Evolutionary conservation across 352 stramenopile species (phyloP), one percentile per base, ranked within the genome.

Genomic region (Pythium brassicae): DNA sequence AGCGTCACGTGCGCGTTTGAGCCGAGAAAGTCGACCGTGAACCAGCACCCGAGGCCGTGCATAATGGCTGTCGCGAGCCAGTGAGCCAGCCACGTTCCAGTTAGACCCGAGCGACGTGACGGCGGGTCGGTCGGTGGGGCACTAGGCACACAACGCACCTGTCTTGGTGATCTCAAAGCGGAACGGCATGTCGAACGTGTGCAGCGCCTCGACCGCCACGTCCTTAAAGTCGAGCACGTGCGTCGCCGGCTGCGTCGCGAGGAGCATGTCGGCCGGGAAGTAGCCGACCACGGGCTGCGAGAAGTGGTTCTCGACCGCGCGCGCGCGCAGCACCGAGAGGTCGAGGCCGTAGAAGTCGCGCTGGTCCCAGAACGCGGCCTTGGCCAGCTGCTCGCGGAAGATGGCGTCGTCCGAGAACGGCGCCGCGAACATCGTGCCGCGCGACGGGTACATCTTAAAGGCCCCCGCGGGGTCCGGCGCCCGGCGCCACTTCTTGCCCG

Each of bases 11-110:
- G 71, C 10, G 84, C 66, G 26, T 79, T 76, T 17, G 78, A 91
- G 4, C 96, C 96, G 40, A 87, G 76, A 62, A 99, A 99, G 66
- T 99, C 94, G 26, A 98, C 89, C 5, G 95, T 98, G 72, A 99
- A 99, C 98, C 98, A 99, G 62, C 96, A 98, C 22, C 95, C 97
- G 48, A 99, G 86, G 6, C 97, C 98, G 69, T 97, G 97, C 58
- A 99, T 81, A 42, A 97, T 89, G 6, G 89, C 89, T 57, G 42
- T 11, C 7, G 17, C 5, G 3, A 9, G 19, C 6, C n/a, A n/a
- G n/a, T n/a, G n/a, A n/a, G n/a, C n/a, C n/a, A n/a, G n/a, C n/a
- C n/a, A n/a, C n/a, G n/a, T n/a, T n/a, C n/a, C n/a, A n/a, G n/a
- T n/a, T n/a, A n/a, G n/a, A n/a, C n/a, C n/a, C n/a, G n/a, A n/a